Evolutionary conservation across 129 eudicot species (phyloP).

Genomic region (Flaveria ramosissima): DNA sequence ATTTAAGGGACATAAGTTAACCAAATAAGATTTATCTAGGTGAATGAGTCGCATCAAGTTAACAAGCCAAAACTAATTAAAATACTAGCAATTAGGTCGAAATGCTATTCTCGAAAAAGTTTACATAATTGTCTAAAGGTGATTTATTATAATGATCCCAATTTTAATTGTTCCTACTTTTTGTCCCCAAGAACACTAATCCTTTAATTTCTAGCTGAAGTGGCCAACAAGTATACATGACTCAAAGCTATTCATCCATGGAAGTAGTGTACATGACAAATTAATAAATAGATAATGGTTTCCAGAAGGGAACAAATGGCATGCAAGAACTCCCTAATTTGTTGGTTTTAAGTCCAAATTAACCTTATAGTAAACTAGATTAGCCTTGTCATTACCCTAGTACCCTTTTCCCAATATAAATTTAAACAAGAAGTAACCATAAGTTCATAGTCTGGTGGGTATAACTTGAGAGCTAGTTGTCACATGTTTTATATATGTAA

Average conservation of each 20-base stretch:
- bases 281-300: slow-evolving; percentile 43
- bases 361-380: slow-evolving; percentile 14
- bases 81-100: not conserved
- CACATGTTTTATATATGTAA: too few species aligned
- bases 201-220: slow-evolving; percentile 42
- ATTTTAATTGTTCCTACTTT: slow-evolving; percentile 46
- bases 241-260: slow-evolving; percentile 28
- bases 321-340: slow-evolving; percentile 35
- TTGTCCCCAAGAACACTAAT: slow-evolving; percentile 54
- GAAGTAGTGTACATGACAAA: slow-evolving; percentile 23
- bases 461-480: too few species aligned
- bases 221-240: slow-evolving; percentile 77
- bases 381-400: slow-evolving; percentile 7
- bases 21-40: too few species aligned
- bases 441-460: not conserved
- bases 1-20: too few species aligned
- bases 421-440: not conserved
- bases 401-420: not conserved
- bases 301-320: slow-evolving; percentile 43
- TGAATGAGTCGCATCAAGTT: not conserved
- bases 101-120: slow-evolving; percentile 20
- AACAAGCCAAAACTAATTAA: not conserved
- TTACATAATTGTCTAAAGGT: slow-evolving; percentile 40
- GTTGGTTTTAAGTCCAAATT: not conserved
- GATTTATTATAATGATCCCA: slow-evolving; percentile 32